A percentile compares a stretch with the other conserved stretches of the same genome.
Conservation (phyloP, 2,329 filamentous ascomycete genomes). For the Sphaceloma murrayae region DNA sequence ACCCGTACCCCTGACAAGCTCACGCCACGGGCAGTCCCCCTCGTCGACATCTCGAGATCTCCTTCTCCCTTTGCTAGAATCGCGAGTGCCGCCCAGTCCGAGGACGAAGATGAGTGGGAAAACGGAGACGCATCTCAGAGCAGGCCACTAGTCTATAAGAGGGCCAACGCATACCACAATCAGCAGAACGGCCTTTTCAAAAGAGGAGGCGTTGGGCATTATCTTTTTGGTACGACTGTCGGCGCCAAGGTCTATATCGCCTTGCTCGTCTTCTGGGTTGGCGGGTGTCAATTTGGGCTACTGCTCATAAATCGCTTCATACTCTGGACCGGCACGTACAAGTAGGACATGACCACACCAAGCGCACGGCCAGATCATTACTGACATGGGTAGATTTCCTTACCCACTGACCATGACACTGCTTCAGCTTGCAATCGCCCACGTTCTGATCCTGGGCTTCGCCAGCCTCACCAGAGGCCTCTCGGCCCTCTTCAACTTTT, state of each 20-base stretch:
- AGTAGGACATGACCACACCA: neutral
- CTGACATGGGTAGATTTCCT: constrained; percentile 35
- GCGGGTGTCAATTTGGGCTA: constrained; percentile 39
- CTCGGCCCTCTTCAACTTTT: constrained; percentile 32
- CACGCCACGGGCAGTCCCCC: constrained; percentile 29
- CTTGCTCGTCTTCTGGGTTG: constrained; percentile 40
- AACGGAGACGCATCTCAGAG: constrained; percentile 29
- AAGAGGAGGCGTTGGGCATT: constrained; percentile 39
- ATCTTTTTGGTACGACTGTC: constrained; percentile 38
- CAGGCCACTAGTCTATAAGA: constrained; percentile 30
- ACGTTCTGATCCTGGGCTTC: constrained; percentile 39
- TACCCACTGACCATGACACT: constrained; percentile 45
- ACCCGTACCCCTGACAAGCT: constrained; percentile 26
- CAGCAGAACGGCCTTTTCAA: constrained; percentile 23
- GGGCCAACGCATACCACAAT: constrained; percentile 29
- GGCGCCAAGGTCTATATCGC: constrained; percentile 43
- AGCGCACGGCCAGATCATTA: neutral
- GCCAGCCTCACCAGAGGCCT: constrained; percentile 41
- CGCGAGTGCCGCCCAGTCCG: constrained; percentile 35
- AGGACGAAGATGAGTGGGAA: constrained; percentile 39
- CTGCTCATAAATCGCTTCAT: constrained; percentile 45
- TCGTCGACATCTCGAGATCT: constrained; percentile 38
- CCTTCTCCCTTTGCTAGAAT: constrained; percentile 37
- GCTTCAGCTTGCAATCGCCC: constrained; percentile 42
- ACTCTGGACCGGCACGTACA: constrained; percentile 32